phyloP scores from a whole-genome alignment of 352 stramenopile genomes.

The Phytopythium cucurbitacearum region DNA sequence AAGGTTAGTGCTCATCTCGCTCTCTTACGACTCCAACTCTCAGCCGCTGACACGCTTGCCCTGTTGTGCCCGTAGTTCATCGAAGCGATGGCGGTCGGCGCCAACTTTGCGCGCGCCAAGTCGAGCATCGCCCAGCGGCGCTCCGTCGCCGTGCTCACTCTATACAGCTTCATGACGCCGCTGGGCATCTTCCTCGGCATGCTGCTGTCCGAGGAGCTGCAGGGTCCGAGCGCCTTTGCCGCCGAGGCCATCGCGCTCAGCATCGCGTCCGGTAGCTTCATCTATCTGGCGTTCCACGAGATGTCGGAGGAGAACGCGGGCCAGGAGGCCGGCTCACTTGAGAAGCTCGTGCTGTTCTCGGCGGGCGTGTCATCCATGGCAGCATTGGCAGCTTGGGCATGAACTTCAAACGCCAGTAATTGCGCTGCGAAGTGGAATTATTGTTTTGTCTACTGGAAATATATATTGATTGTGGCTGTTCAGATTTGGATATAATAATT shows the following conservation, averaged over 20 bases:
- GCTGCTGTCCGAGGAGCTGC: constrained; percentile 37
- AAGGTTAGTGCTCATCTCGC: constrained; percentile 24
- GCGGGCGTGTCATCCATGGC: constrained; percentile 45
- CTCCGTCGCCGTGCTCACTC: constrained; percentile 44
- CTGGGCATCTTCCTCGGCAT: constrained; percentile 58
- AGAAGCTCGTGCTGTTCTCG: constrained; percentile 58
- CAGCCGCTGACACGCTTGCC: background rate
- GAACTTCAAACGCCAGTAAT: background rate
- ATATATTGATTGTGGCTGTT: background rate
- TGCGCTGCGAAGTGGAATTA: no score
- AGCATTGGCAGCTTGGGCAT: constrained; percentile 41
- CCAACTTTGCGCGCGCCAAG: constrained; percentile 61
- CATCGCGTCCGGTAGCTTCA: constrained; percentile 57
- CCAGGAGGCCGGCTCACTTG: constrained; percentile 25
- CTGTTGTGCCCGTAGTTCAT: constrained; percentile 30
- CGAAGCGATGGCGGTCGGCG: constrained; percentile 58
- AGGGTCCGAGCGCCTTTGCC: constrained; percentile 32
- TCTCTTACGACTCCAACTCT: background rate
- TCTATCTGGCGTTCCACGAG: constrained; percentile 68
- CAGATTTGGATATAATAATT: no score
- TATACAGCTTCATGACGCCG: constrained; percentile 69
- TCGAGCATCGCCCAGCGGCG: constrained; percentile 35
- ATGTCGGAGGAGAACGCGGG: constrained; percentile 49
- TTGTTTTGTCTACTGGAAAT: background rate
- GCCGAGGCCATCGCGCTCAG: constrained; percentile 44